These are phyloP conservation scores for Aechmea fasciata DNA, from an alignment of 176 grass and related monocot species.

Conservation along the genomic window DNA sequence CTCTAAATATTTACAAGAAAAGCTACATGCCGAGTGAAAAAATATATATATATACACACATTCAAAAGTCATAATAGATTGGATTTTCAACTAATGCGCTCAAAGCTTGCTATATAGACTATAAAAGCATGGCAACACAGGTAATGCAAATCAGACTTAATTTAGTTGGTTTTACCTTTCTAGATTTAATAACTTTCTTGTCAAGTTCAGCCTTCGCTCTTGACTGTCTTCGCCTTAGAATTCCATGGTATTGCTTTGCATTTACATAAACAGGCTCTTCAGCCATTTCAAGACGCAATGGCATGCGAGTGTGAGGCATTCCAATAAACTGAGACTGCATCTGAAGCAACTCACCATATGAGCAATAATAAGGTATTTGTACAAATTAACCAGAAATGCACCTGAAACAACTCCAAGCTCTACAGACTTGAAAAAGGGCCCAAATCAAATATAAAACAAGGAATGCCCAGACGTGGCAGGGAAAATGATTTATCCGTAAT, in stretches of 20 bases:
- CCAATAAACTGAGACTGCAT: conserved; percentile 59
- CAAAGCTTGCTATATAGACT: too few species aligned
- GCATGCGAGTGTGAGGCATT: conserved; percentile 53
- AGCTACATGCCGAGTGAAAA: too few species aligned
- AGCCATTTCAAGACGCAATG: conserved; percentile 73
- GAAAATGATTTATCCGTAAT: too few species aligned
- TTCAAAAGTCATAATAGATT: too few species aligned
- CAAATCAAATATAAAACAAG: too few species aligned
- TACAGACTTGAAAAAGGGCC: background rate
- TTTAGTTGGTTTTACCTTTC: conserved; percentile 47
- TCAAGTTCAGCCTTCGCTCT: conserved; percentile 91
- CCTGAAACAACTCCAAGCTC: background rate
- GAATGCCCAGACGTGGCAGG: too few species aligned
- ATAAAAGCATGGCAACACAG: too few species aligned
- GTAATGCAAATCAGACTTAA: background rate
- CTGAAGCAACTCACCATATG: conserved; percentile 21
- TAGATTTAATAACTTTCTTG: conserved; percentile 56
- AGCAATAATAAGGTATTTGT: background rate
- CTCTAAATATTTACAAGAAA: too few species aligned
- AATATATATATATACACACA: too few species aligned
- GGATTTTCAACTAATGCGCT: too few species aligned
- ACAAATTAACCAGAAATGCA: background rate
- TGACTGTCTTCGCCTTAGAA: conserved; percentile 70
- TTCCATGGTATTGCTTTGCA: conserved; percentile 94
- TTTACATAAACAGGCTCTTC: conserved; percentile 99